Base-by-base conservation (phyloP, 495 filamentous ascomycete species). In the Margaritispora aquatica region DNA sequence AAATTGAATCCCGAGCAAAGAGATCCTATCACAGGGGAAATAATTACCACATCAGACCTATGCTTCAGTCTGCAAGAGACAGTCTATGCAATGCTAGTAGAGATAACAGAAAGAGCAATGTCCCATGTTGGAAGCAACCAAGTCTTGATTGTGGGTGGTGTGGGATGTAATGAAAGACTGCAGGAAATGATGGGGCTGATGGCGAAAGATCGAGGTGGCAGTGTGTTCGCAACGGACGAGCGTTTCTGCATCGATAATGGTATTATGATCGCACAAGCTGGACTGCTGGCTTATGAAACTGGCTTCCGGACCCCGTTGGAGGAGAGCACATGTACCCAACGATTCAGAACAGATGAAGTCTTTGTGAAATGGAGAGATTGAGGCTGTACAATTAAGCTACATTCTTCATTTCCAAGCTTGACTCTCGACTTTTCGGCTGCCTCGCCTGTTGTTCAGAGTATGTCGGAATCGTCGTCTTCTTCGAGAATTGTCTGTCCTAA, bases 241-340 rank as follows among this genome's bases (percentile, higher is more conserved):
- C 82, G 94, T 48, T 97, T 96, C 73, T 97, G 94, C 68, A 98
- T 98, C 62, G 95, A 98, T 74, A 98, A 98, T 68, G 95, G 94
- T 46, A 97, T 98, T 59, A 98, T 98, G 94, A 98, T 98, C 75
- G 94, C 94, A 13, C 94, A 98, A 75, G 94, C 94, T 10, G 94
- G 94, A 24, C 73, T 98, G 65, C 68, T 96, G 61, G 91, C 90
- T 8, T 96, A 87, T 67, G 75, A 81, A 71, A 89, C 83, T 0
- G 94, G 94, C 5, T 88, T 90, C 68, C 74, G 70, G 51, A 96
- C 90, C 17, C 74, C 78, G 2, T 66, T 97, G 13, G 85, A 88
- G 64, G 92, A 96, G 15, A 88, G 87, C 59, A 90, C 88, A 13
- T 95, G 88, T 73, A 97, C 95, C 20, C 95, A 98, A 71, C 80